phyloP scores from a whole-genome alignment of 176 grass and related monocot genomes.

The Rhynchospora pubera region DNA sequence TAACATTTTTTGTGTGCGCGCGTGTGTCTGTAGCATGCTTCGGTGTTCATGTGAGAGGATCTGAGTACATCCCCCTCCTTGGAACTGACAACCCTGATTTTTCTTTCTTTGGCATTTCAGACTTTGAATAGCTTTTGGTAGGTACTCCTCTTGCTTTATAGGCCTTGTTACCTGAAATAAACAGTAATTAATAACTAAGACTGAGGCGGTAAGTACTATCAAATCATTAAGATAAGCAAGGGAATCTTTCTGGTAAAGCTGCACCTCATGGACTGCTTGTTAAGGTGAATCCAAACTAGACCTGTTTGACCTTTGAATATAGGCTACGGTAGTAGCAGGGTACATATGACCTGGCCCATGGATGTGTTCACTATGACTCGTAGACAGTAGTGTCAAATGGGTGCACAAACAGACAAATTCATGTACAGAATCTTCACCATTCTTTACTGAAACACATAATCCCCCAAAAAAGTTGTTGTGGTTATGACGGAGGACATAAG shows the following conservation, averaged over 20 bases:
- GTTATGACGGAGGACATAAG: no score
- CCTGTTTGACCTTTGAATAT: neutral
- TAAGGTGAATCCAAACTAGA: neutral
- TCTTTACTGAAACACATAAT: no score
- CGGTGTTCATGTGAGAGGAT: conserved; percentile 90
- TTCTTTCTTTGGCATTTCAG: conserved; percentile 41
- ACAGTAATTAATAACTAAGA: neutral
- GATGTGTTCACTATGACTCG: neutral
- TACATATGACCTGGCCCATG: neutral
- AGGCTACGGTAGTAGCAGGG: neutral
- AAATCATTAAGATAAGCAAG: neutral
- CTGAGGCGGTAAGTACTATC: neutral
- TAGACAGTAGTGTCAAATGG: neutral
- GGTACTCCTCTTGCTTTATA: neutral
- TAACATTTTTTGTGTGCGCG: neutral
- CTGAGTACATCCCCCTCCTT: conserved; percentile 79
- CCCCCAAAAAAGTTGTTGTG: no score
- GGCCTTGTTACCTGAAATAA: neutral
- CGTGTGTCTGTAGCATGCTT: conserved; percentile 71
- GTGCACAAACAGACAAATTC: neutral
- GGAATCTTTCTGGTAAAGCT: neutral
- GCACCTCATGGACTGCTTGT: neutral
- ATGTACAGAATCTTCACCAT: neutral
- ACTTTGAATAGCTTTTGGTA: conserved; percentile 33
- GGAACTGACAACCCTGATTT: conserved; percentile 60